These are phyloP conservation scores for Chlorella sp. DNA, from an alignment of 139 green algal genomes.

Conservation along the genomic window DNA sequence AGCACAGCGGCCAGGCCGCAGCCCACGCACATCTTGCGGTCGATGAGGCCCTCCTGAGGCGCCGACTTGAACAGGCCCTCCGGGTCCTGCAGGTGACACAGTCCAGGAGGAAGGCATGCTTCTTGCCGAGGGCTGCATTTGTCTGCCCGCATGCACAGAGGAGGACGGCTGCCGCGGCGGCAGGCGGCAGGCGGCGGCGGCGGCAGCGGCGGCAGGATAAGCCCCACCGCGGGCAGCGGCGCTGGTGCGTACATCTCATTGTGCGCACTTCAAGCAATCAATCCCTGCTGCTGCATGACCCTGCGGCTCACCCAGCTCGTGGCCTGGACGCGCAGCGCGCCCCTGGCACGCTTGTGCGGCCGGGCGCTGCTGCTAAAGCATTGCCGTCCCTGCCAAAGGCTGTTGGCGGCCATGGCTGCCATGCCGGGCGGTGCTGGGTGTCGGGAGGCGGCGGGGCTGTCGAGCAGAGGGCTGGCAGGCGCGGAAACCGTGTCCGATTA, in stretches of 20 bases:
- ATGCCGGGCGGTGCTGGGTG: too few species aligned
- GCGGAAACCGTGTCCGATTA: too few species aligned
- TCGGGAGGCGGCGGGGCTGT: too few species aligned
- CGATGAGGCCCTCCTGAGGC: slow-evolving; percentile 58
- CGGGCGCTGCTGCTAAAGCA: too few species aligned
- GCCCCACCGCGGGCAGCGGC: background rate
- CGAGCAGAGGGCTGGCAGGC: too few species aligned
- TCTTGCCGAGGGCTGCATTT: too few species aligned
- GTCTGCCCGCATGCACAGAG: too few species aligned
- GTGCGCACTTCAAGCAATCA: background rate
- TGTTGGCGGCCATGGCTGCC: too few species aligned
- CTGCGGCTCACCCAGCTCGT: slow-evolving; percentile 11
- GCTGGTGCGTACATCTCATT: background rate
- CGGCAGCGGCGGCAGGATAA: background rate
- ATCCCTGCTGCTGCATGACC: background rate
- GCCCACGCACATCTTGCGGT: slow-evolving; percentile 64
- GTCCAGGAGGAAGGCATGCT: too few species aligned
- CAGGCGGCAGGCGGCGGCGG: background rate
- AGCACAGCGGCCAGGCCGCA: slow-evolving; percentile 27
- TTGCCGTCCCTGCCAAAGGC: too few species aligned
- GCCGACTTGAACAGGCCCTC: slow-evolving; percentile 56
- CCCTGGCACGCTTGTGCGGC: too few species aligned
- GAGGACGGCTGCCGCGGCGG: background rate
- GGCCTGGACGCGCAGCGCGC: background rate
- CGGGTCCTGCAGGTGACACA: slow-evolving; percentile 41